phyloP scores from a whole-genome alignment of 169 alveolate species.

The Eimeria brunetti region DNA sequence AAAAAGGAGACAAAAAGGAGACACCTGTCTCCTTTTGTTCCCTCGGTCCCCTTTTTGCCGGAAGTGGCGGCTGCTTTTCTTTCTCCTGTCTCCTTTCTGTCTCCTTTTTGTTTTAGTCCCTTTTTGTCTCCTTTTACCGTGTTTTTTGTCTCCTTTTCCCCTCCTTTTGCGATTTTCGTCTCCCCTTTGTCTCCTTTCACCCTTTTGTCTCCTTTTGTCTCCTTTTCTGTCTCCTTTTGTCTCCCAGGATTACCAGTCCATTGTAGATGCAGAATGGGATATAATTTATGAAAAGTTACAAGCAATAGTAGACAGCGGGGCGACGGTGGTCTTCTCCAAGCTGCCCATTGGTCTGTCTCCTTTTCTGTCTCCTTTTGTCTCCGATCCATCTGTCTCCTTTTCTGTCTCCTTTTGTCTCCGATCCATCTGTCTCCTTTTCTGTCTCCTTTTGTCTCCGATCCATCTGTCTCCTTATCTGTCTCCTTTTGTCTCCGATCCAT shows the following conservation, averaged over 20 bases:
- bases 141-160: background rate
- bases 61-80: background rate
- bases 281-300: constrained; percentile 97
- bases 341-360: constrained; percentile 96
- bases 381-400: no score
- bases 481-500: no score
- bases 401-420: no score
- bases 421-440: no score
- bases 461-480: no score
- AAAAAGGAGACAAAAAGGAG: no score
- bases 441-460: no score
- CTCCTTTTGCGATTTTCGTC: background rate
- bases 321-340: constrained; percentile 95
- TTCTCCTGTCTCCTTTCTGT: background rate
- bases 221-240: background rate
- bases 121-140: background rate
- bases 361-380: background rate
- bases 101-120: background rate
- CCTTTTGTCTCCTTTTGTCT: background rate
- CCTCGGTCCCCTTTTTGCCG: no score
- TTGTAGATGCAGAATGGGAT: constrained; percentile 99
- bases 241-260: constrained; percentile 94
- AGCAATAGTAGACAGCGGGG: constrained; percentile 95
- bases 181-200: background rate
- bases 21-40: no score